Evolutionary conservation across 495 filamentous ascomycete species (phyloP).

Genomic region (Daldinia caldariorum): DNA sequence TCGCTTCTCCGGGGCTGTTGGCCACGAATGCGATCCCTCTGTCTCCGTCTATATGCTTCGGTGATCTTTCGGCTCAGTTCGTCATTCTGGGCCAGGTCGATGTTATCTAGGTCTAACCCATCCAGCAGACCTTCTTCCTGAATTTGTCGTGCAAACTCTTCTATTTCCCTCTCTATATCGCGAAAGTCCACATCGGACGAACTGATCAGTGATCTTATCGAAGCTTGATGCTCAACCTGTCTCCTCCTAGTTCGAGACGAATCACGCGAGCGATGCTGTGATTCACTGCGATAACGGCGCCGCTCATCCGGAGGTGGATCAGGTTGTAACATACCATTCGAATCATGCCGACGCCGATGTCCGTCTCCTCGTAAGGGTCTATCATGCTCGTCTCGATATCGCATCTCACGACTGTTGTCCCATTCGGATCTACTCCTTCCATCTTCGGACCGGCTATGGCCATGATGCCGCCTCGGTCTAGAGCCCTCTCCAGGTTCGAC

Average conservation of each 20-base stretch:
- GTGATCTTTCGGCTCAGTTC: constrained; percentile 89
- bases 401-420: constrained; percentile 47
- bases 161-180: constrained; percentile 74
- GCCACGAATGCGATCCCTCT: constrained; percentile 60
- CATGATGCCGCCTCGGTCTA: constrained; percentile 56
- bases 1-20: constrained; percentile 56
- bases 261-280: constrained; percentile 49
- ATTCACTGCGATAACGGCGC: constrained; percentile 51
- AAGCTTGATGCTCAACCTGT: constrained; percentile 85
- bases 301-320: constrained; percentile 47
- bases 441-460: constrained; percentile 57
- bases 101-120: constrained; percentile 82
- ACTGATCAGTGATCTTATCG: constrained; percentile 82
- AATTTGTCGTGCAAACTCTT: constrained; percentile 89
- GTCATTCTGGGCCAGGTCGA: constrained; percentile 80
- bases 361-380: constrained; percentile 45
- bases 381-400: constrained; percentile 33
- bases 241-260: constrained; percentile 52
- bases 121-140: constrained; percentile 87
- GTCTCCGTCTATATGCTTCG: constrained; percentile 80
- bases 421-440: constrained; percentile 45
- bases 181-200: constrained; percentile 74
- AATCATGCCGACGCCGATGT: constrained; percentile 45
- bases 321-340: constrained; percentile 46
- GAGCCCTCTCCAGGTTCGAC: constrained; percentile 52